Conservation (phyloP, 1,284 basidiomycete genomes). For the Ganoderma boninense region DNA sequence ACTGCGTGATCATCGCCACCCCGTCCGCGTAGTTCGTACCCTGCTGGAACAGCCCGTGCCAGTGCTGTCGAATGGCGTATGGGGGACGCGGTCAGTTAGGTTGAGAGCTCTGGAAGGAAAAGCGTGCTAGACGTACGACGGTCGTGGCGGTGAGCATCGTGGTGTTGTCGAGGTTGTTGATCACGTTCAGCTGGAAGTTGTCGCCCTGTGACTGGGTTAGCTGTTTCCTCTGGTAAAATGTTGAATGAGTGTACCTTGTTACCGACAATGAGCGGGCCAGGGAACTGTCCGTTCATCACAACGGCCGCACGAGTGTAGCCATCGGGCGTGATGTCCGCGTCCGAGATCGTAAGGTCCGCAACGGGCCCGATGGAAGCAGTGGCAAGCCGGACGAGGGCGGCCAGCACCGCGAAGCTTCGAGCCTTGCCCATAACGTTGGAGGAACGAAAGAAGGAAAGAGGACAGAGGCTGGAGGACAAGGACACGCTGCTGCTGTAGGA, state of each 20-base stretch:
- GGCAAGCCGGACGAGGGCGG: conserved; percentile 11
- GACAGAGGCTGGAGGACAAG: neutral
- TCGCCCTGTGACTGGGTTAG: conserved; percentile 30
- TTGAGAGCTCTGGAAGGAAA: too few species aligned
- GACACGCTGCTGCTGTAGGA: neutral
- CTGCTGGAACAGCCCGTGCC: conserved; percentile 34
- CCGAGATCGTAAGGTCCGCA: conserved; percentile 28
- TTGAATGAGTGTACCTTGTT: conserved; percentile 28
- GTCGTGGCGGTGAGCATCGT: conserved; percentile 44
- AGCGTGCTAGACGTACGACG: conserved; percentile 63
- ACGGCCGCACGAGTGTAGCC: conserved; percentile 33
- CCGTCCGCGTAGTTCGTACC: conserved; percentile 45
- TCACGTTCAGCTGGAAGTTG: conserved; percentile 26
- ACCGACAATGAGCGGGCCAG: conserved; percentile 39
- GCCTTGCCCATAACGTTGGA: conserved; percentile 1
- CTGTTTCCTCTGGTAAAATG: neutral
- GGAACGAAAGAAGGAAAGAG: neutral
- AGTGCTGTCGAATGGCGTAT: conserved; percentile 39
- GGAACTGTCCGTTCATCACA: conserved; percentile 35
- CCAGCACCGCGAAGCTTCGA: neutral
- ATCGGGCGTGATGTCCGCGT: conserved; percentile 35
- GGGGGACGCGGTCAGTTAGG: too few species aligned
- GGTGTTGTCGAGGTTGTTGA: conserved; percentile 41
- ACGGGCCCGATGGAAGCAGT: conserved; percentile 28
- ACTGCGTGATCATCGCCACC: conserved; percentile 40